Percentiles rank a stretch among this genome's conserved stretches.
Conservation (phyloP, 345 rosid genomes). For the Psidium guajava region DNA sequence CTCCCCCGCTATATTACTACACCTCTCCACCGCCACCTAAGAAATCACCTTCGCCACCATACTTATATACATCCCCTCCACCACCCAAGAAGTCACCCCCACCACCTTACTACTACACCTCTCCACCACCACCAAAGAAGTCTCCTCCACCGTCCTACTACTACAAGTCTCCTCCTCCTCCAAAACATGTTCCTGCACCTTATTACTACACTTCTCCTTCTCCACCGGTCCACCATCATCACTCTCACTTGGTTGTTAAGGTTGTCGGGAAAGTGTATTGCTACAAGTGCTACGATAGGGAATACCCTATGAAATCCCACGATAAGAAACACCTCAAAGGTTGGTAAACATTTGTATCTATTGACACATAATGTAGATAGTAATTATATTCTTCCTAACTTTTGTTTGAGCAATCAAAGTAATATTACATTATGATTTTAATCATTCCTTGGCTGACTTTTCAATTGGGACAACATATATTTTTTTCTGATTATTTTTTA, state of each 20-base stretch:
- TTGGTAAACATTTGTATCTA: background rate
- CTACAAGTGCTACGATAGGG: conserved; percentile 2
- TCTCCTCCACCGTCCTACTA: background rate
- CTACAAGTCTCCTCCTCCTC: background rate
- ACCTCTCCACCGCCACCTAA: background rate
- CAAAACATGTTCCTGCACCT: background rate
- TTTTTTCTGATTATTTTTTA: background rate
- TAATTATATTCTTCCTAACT: background rate
- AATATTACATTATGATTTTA: background rate
- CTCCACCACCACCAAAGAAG: background rate
- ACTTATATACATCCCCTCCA: background rate
- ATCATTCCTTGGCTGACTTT: background rate
- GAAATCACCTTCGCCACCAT: background rate
- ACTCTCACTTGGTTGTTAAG: conserved; percentile 8
- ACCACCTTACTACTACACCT: background rate
- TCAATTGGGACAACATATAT: background rate
- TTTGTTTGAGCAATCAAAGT: background rate
- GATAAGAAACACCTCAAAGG: conserved; percentile 23
- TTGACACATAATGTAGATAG: background rate
- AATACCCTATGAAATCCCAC: conserved; percentile 8
- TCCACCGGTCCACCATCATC: background rate
- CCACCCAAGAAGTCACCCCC: background rate
- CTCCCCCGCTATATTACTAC: background rate
- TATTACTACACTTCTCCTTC: background rate
- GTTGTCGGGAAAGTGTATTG: conserved; percentile 29